A percentile compares a stretch with the other conserved stretches of the same genome.
phyloP scores from a whole-genome alignment of 2,329 filamentous ascomycete species.

The Diaporthe capsici region DNA sequence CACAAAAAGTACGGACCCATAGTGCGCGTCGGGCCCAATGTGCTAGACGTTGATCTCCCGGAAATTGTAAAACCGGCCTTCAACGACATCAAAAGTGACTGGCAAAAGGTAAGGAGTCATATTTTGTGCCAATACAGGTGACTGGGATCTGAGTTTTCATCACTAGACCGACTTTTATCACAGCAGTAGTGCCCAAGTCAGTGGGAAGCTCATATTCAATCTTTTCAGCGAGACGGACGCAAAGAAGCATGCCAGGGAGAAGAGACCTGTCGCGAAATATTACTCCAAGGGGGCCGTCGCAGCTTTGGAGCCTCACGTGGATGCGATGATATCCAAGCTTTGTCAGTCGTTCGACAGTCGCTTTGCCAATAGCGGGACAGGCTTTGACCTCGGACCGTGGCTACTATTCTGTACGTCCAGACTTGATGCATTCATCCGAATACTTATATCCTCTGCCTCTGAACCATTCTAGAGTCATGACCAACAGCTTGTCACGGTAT shows the following conservation, averaged over 20 bases:
- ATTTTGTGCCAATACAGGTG: background rate
- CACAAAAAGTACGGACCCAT: conserved; percentile 16
- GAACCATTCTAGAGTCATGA: too few species aligned
- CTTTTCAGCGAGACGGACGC: conserved; percentile 55
- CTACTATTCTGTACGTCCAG: conserved; percentile 1
- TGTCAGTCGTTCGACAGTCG: conserved; percentile 48
- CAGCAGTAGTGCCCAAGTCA: conserved; percentile 51
- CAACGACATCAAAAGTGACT: conserved; percentile 22
- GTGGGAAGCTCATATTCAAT: conserved; percentile 54
- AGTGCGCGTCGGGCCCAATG: conserved; percentile 27
- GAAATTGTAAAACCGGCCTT: conserved; percentile 26
- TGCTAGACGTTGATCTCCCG: conserved; percentile 28
- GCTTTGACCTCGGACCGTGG: conserved; percentile 33
- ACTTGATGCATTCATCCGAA: too few species aligned
- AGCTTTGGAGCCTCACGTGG: conserved; percentile 50
- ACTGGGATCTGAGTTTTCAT: background rate
- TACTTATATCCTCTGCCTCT: accelerated
- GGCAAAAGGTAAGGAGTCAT: conserved; percentile 21
- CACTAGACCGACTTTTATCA: conserved; percentile 56
- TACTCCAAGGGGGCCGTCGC: conserved; percentile 51
- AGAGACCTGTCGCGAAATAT: conserved; percentile 54
- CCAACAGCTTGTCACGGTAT: background rate
- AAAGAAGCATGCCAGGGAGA: conserved; percentile 51
- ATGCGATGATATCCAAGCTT: conserved; percentile 50
- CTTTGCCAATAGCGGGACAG: conserved; percentile 46